These are phyloP conservation scores for Leishmania turanica DNA, from an alignment of 208 protist species.

Conservation along the genomic window DNA sequence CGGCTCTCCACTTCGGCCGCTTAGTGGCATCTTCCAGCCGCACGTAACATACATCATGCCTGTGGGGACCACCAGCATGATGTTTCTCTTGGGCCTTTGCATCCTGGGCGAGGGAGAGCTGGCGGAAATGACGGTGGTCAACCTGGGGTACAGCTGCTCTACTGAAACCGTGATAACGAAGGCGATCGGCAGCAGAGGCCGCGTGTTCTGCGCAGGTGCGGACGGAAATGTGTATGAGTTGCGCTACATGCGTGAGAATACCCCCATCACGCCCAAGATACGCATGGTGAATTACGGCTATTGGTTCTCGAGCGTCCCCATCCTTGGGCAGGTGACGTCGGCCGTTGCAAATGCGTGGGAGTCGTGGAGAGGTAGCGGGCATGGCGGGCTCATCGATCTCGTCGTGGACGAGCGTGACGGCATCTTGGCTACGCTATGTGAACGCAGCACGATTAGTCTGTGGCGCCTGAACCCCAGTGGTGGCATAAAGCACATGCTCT, in stretches of 20 bases:
- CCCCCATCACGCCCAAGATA: conserved; percentile 64
- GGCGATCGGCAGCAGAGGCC: conserved; percentile 49
- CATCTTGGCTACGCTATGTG: conserved; percentile 74
- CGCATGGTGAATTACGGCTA: conserved; percentile 74
- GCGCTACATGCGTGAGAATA: conserved; percentile 71
- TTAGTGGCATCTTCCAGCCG: conserved; percentile 70
- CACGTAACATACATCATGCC: conserved; percentile 84
- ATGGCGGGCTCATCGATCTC: conserved; percentile 72
- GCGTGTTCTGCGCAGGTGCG: conserved; percentile 81
- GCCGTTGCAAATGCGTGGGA: conserved; percentile 46
- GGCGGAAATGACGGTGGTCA: conserved; percentile 67
- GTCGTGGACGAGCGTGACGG: conserved; percentile 61
- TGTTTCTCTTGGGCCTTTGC: conserved; percentile 82
- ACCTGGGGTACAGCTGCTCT: conserved; percentile 69
- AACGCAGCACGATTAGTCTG: conserved; percentile 60
- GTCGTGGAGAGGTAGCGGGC: conserved; percentile 49
- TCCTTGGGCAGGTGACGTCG: conserved; percentile 66
- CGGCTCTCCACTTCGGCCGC: conserved; percentile 57
- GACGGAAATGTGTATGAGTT: conserved; percentile 86
- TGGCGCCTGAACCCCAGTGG: conserved; percentile 69
- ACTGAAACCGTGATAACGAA: conserved; percentile 65
- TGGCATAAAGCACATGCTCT: conserved; percentile 39
- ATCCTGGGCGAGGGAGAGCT: conserved; percentile 52
- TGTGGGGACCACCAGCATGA: conserved; percentile 69
- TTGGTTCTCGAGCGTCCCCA: conserved; percentile 38